Percentiles rank a stretch among this genome's conserved stretches.
Evolutionary conservation across 2,329 filamentous ascomycete genomes (phyloP).

Genomic region (Xylariomycetidae sp.): DNA sequence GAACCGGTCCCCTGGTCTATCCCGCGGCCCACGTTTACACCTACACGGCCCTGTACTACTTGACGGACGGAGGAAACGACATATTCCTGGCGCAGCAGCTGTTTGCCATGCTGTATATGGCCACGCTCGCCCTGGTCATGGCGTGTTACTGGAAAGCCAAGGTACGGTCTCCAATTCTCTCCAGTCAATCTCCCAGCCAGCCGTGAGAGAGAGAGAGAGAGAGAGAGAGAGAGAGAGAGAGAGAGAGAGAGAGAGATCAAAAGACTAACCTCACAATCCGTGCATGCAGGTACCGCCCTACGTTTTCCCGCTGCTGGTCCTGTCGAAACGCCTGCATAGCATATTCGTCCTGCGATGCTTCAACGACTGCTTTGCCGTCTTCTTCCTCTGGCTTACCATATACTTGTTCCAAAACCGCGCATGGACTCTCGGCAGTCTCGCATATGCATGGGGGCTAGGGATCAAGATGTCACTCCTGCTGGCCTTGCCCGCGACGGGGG

Average conservation of each 20-base stretch:
- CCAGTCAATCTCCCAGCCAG: no score
- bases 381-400: slow-evolving; percentile 81
- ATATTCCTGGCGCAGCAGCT: slow-evolving; percentile 78
- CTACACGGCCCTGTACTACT: slow-evolving; percentile 72
- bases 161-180: no score
- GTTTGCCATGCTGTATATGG: slow-evolving; percentile 76
- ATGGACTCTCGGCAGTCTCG: slow-evolving; percentile 68
- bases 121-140: slow-evolving; percentile 72
- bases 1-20: slow-evolving; percentile 91
- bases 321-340: slow-evolving; percentile 91
- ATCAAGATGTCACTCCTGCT: slow-evolving; percentile 93
- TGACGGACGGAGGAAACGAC: slow-evolving; percentile 72
- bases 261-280: no score
- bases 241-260: no score
- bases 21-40: slow-evolving; percentile 91
- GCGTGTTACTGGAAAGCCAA: slow-evolving; percentile 73
- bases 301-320: slow-evolving; percentile 75
- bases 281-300: slow-evolving; percentile 81
- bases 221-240: no score
- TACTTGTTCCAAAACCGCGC: slow-evolving; percentile 68
- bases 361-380: slow-evolving; percentile 87
- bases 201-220: no score
- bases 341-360: slow-evolving; percentile 90
- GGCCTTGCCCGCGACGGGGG: slow-evolving; percentile 72
- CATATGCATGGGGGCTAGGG: slow-evolving; percentile 77